A percentile compares a stretch with the other conserved stretches of the same genome.
Evolutionary conservation across 2,329 filamentous ascomycete species (phyloP).

Genomic region (Colletotrichum higginsianum): DNA sequence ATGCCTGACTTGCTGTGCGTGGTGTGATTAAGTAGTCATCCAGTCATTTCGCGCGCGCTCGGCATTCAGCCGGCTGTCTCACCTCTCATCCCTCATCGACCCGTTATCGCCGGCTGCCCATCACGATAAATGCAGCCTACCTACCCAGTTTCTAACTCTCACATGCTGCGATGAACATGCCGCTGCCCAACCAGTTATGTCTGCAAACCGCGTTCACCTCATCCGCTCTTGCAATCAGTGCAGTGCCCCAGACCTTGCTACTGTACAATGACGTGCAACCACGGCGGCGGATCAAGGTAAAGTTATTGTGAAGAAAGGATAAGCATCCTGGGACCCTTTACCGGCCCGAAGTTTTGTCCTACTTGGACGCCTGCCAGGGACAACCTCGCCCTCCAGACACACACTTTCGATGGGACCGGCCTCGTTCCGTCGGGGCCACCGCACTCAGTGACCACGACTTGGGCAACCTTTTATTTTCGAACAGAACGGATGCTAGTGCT

Average conservation of each 20-base stretch:
- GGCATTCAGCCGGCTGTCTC: background rate
- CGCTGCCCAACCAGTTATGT: background rate
- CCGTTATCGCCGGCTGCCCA: background rate
- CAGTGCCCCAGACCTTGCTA: background rate
- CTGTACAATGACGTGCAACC: conserved; percentile 24
- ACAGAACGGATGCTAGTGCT: conserved; percentile 12
- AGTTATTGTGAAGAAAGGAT: conserved; percentile 22
- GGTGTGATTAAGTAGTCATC: background rate
- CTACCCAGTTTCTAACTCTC: background rate
- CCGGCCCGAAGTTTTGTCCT: conserved; percentile 27
- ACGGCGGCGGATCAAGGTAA: conserved; percentile 18
- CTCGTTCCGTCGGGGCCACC: conserved; percentile 24
- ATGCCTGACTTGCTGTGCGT: conserved; percentile 30
- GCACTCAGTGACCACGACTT: conserved; percentile 13
- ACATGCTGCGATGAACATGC: conserved; percentile 30
- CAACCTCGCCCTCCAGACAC: conserved; percentile 19
- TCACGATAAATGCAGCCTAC: background rate
- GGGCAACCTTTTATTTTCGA: conserved; percentile 3
- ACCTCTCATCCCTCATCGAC: conserved; percentile 10
- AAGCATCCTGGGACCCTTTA: conserved; percentile 23
- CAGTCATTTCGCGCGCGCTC: conserved; percentile 14
- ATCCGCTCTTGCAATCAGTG: conserved; percentile 5
- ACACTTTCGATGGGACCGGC: background rate
- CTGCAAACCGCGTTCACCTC: conserved; percentile 8
- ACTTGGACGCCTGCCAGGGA: conserved; percentile 8